Evolutionary conservation across 805 yeast genomes (phyloP), one percentile per base, ranked within the genome.

Genomic region (Candida patagonica): DNA sequence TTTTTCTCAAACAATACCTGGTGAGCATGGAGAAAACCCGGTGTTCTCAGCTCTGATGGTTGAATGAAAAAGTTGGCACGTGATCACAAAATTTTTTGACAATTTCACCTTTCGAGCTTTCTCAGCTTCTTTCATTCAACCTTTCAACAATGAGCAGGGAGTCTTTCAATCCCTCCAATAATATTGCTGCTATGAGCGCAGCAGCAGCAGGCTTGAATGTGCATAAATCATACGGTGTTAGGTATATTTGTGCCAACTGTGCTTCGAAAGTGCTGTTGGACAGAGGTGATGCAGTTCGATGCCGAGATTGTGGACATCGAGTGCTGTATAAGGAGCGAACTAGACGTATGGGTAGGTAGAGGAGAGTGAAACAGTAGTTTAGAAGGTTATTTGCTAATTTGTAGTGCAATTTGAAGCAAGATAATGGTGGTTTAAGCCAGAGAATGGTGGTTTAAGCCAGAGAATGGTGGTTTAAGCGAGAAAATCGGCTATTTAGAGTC

Each of bases 241-340:
- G 82, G 56, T 89, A 89, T 66, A 79, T 87, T 59, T 89, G 98
- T 65, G 95, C 97, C 32, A 92, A 86, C 68, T 92, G 98, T 66
- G 95, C 96, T 6, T 76, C 88, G 41, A 78, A 80, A 40, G 81
- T 88, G 52, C 77, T 94, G 2, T 74, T 92, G 51, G 79, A 86
- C 40, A 86, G 89, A 66, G 85, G 83, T 52, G 98, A 92, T 62
- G 95, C 97, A 23, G 95, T 92, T 49, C 83, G 97, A 68, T 92
- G 98, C 68, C 88, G 87, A 66, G 95, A 88, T 53, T 92, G 98
- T 66, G 98, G 98, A 48, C 97, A 92, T 68, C 81, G 98, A 67
- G 96, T 92, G 45, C 70, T 92, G 47, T 85, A 89, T 70, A 92
- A 92, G 70, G 95, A 96, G 46, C 81, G 98, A 70, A 89, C 97